Conservation (phyloP, 2,329 filamentous ascomycete genomes). For the Monosporascus sp. region DNA sequence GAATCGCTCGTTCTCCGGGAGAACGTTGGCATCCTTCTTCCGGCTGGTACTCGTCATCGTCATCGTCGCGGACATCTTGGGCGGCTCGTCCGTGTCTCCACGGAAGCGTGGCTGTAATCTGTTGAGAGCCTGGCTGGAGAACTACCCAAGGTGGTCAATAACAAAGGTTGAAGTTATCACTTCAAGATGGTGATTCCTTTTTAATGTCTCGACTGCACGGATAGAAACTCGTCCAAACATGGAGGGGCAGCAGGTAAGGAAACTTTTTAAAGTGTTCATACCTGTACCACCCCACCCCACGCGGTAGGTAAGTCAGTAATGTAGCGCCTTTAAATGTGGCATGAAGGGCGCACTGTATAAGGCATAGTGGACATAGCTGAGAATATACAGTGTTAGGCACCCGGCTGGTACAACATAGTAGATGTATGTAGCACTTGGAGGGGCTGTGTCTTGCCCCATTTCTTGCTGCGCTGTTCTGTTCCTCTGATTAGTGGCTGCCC, state of each 20-base stretch:
- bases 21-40: slow-evolving; percentile 67
- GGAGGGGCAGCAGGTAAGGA: background rate
- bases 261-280: background rate
- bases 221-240: background rate
- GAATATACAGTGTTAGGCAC: too few species aligned
- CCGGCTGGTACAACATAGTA: too few species aligned
- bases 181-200: background rate
- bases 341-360: background rate
- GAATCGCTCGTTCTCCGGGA: slow-evolving; percentile 91
- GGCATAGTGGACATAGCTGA: too few species aligned
- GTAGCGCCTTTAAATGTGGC: background rate
- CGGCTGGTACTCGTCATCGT: slow-evolving; percentile 61
- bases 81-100: background rate
- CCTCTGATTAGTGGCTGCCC: too few species aligned
- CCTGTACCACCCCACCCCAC: background rate
- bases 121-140: too few species aligned
- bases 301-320: background rate
- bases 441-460: too few species aligned
- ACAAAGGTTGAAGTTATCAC: too few species aligned
- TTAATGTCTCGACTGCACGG: background rate
- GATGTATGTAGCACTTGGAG: too few species aligned
- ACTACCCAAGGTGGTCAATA: too few species aligned
- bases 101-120: background rate
- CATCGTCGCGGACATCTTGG: slow-evolving; percentile 52
- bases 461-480: too few species aligned